phyloP scores from a whole-genome alignment of 1,139 yeast genomes.

The Saccharomyces pastorianus region DNA sequence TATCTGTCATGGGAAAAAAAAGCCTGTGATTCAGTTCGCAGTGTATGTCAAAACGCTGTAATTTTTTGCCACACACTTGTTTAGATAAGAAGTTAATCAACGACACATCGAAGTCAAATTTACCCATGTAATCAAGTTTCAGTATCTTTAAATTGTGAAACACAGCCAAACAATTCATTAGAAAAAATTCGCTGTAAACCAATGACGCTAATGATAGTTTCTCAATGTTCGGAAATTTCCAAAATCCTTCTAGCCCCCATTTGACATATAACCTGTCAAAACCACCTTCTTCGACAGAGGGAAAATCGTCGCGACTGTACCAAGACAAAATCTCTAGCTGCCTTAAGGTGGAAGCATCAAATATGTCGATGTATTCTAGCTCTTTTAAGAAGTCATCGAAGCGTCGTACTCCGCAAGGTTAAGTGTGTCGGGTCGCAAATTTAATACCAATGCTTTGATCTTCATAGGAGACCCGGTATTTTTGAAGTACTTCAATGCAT shows the following conservation, averaged over 20 bases:
- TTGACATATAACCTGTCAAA: conserved; percentile 14
- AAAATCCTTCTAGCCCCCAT: conserved; percentile 21
- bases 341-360: conserved; percentile 18
- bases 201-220: conserved; percentile 19
- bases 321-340: conserved; percentile 26
- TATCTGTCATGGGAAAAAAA: conserved; percentile 16
- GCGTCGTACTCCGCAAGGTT: conserved; percentile 4
- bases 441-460: conserved; percentile 19
- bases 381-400: conserved; percentile 5
- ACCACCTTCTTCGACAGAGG: conserved; percentile 2
- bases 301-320: conserved; percentile 20
- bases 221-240: conserved; percentile 16
- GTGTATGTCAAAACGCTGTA: conserved; percentile 23
- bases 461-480: conserved; percentile 16
- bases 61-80: conserved; percentile 13
- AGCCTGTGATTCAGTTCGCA: conserved; percentile 18
- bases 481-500: conserved; percentile 21
- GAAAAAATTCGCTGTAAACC: conserved; percentile 16
- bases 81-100: conserved; percentile 12
- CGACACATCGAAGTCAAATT: conserved; percentile 1
- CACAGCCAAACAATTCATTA: conserved; percentile 13
- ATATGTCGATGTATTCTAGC: conserved; percentile 19
- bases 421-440: conserved; percentile 24
- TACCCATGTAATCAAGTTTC: conserved; percentile 25
- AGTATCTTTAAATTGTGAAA: conserved; percentile 14